phyloP scores from a whole-genome alignment of 306 rosid genomes.

The Chamaecrista fasciculata region DNA sequence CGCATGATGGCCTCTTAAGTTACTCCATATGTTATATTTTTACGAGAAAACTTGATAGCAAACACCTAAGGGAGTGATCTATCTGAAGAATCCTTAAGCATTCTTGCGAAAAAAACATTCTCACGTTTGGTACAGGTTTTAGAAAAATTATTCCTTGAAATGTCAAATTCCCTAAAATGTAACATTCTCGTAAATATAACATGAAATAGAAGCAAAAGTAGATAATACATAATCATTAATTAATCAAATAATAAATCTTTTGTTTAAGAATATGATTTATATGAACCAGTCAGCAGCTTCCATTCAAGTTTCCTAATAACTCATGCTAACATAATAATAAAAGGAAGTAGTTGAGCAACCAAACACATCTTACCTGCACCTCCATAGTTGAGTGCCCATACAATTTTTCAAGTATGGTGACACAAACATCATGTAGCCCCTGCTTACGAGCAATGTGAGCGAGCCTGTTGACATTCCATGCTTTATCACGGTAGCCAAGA shows the following conservation, averaged over 20 bases:
- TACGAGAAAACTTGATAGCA: neutral
- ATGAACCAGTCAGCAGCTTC: neutral
- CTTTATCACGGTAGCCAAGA: slow-evolving; percentile 99
- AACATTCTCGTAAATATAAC: neutral
- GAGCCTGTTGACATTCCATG: slow-evolving; percentile 98
- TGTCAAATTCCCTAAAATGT: neutral
- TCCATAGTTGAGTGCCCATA: slow-evolving; percentile 98
- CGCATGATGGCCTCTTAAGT: neutral
- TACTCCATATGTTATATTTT: neutral
- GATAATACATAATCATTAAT: too few relatives aligned
- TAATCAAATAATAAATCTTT: too few relatives aligned
- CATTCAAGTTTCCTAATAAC: neutral
- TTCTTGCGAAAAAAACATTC: neutral
- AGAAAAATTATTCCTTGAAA: neutral
- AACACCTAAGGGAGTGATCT: neutral
- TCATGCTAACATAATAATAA: neutral
- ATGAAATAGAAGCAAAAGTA: too few relatives aligned
- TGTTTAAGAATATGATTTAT: neutral
- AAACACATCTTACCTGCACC: slow-evolving; percentile 74
- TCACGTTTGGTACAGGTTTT: neutral
- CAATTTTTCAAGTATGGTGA: slow-evolving; percentile 83
- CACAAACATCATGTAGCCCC: slow-evolving; percentile 94
- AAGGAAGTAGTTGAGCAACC: slow-evolving; percentile 20
- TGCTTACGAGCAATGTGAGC: slow-evolving; percentile 95
- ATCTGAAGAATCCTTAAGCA: neutral